phyloP scores from a whole-genome alignment of 176 grass and related monocot genomes.

The Echinochloa phyllopogon region DNA sequence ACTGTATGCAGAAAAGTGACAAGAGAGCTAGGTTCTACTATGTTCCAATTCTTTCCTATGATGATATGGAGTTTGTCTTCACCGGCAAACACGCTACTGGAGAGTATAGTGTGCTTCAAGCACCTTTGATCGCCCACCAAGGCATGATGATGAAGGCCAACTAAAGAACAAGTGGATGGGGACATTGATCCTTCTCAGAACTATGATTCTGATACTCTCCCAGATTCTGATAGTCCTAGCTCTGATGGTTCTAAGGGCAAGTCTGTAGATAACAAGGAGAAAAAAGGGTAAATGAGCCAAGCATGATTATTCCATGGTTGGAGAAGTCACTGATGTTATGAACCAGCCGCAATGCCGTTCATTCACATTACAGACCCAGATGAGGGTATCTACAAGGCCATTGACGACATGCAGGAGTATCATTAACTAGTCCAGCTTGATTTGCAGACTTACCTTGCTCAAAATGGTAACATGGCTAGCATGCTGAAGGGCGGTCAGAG shows the following conservation, averaged over 20 bases:
- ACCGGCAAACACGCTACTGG: background rate
- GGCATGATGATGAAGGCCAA: background rate
- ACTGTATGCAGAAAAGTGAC: background rate
- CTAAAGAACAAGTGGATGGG: background rate
- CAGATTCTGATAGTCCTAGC: background rate
- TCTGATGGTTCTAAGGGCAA: background rate
- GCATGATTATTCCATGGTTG: background rate
- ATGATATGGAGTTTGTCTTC: conserved; percentile 6
- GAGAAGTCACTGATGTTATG: background rate
- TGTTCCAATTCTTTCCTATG: background rate
- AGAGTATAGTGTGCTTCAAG: background rate
- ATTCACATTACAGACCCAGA: background rate
- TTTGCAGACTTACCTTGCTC: background rate
- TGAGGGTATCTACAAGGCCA: background rate
- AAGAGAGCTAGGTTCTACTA: background rate
- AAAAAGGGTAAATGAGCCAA: background rate
- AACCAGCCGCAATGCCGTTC: background rate
- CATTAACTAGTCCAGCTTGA: background rate
- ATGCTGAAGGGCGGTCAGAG: conserved; percentile 1
- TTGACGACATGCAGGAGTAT: background rate
- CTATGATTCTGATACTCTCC: conserved; percentile 11
- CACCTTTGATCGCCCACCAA: background rate
- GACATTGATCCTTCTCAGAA: background rate
- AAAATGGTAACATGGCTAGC: conserved; percentile 12
- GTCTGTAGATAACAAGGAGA: background rate